Evolutionary conservation across 768 basidiomycete genomes (phyloP).

Genomic region (Pleurotus pulmonarius): DNA sequence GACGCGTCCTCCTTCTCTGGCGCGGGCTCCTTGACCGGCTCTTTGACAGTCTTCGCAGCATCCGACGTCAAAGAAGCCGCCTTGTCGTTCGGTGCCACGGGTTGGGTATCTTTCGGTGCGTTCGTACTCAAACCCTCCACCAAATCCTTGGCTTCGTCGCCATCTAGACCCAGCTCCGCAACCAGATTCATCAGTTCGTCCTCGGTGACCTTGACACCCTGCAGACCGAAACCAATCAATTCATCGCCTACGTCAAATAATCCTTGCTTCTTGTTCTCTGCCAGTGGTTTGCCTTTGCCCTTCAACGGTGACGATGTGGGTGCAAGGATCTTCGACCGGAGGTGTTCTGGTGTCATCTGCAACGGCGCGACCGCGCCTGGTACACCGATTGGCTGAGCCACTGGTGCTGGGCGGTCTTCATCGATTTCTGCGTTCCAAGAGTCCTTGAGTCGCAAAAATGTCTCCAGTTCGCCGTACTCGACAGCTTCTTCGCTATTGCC

Average conservation of each 20-base stretch:
- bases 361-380: slow-evolving; percentile 73
- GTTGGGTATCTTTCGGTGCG: slow-evolving; percentile 13
- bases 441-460: slow-evolving; percentile 72
- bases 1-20: neutral
- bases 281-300: slow-evolving; percentile 27
- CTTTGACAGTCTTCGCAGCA: no score
- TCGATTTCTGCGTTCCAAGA: slow-evolving; percentile 57
- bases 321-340: slow-evolving; percentile 56
- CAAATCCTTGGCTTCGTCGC: slow-evolving; percentile 73
- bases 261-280: slow-evolving; percentile 53
- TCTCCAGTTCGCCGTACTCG: slow-evolving; percentile 68
- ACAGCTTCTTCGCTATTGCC: slow-evolving; percentile 74
- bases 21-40: neutral
- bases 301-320: slow-evolving; percentile 40
- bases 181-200: slow-evolving; percentile 71
- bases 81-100: slow-evolving; percentile 3
- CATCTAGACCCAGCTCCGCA: slow-evolving; percentile 71
- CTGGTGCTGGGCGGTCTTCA: slow-evolving; percentile 53
- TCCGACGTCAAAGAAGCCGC: no score
- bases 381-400: slow-evolving; percentile 67
- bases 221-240: slow-evolving; percentile 66
- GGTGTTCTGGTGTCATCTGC: slow-evolving; percentile 77
- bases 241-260: slow-evolving; percentile 66
- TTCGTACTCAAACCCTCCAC: slow-evolving; percentile 54
- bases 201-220: slow-evolving; percentile 74